A percentile compares a stretch with the other conserved stretches of the same genome.
Conservation (phyloP, 345 rosid species). For the Boechera divaricarpa region DNA sequence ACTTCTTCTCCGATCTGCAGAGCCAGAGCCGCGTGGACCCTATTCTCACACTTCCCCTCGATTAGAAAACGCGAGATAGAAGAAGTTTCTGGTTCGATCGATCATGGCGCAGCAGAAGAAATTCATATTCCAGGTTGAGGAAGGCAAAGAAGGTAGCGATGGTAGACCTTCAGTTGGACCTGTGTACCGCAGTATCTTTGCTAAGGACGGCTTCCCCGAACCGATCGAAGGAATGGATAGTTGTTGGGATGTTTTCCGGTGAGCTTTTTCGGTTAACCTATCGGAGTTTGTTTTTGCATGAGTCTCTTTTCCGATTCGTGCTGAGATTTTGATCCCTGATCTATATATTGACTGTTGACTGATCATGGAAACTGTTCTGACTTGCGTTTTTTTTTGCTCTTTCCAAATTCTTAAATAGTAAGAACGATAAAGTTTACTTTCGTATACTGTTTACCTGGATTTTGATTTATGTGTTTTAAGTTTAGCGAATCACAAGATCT, state of each 20-base stretch:
- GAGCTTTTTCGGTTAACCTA: conserved; percentile 3
- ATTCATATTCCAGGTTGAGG: conserved; percentile 64
- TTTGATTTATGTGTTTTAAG: conserved; percentile 10
- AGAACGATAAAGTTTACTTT: neutral
- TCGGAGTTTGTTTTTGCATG: conserved; percentile 16
- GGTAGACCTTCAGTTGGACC: conserved; percentile 81
- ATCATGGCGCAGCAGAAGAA: conserved; percentile 52
- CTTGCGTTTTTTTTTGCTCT: neutral
- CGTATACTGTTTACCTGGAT: neutral
- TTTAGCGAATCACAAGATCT: conserved; percentile 16
- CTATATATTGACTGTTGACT: conserved; percentile 33
- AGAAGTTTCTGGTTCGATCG: conserved; percentile 23
- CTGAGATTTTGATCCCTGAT: conserved; percentile 1
- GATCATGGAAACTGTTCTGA: conserved; percentile 17
- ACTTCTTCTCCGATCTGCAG: conserved; percentile 13
- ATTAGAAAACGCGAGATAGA: neutral
- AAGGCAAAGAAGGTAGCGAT: conserved; percentile 57
- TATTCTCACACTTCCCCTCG: neutral
- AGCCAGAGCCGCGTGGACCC: conserved; percentile 31
- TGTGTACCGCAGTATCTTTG: conserved; percentile 72
- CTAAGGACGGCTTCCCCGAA: conserved; percentile 79
- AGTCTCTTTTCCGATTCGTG: neutral
- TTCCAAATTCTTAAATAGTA: neutral
- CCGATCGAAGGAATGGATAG: conserved; percentile 74
- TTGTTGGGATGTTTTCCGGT: conserved; percentile 97